A percentile compares a stretch with the other conserved stretches of the same genome.
These are phyloP conservation scores for Cercospora brassicicola DNA, from an alignment of 2,329 filamentous ascomycete species.

Conservation along the genomic window DNA sequence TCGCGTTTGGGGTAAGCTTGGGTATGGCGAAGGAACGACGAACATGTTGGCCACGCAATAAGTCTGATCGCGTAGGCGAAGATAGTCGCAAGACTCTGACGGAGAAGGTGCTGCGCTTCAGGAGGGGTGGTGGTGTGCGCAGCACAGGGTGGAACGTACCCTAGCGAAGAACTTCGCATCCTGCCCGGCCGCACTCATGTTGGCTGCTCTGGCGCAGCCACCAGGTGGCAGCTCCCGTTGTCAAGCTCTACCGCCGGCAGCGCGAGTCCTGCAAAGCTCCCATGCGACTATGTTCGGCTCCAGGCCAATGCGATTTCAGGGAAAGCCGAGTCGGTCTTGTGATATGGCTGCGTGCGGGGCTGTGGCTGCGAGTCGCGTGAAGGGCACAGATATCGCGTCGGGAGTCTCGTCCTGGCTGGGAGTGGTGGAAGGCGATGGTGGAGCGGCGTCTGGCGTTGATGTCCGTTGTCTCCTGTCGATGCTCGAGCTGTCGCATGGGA, in stretches of 20 bases:
- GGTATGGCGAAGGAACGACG: constrained; percentile 9
- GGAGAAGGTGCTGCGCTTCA: background rate
- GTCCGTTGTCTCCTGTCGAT: background rate
- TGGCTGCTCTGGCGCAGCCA: constrained; percentile 27
- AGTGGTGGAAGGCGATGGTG: background rate
- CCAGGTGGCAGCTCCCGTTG: background rate
- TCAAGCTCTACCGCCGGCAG: constrained; percentile 9
- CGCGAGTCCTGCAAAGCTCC: constrained; percentile 7
- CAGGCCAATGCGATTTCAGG: constrained; percentile 17
- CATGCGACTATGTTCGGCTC: constrained; percentile 16
- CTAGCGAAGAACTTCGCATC: constrained; percentile 99
- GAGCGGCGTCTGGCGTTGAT: constrained; percentile 2
- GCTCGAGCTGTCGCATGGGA: constrained; percentile 7
- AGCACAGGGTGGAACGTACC: constrained; percentile 58
- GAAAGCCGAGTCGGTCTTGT: constrained; percentile 9
- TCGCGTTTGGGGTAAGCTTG: constrained; percentile 33
- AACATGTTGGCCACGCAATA: constrained; percentile 8
- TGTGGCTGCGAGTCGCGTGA: background rate
- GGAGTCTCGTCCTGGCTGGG: background rate
- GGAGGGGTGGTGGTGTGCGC: constrained; percentile 5
- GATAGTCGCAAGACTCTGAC: background rate
- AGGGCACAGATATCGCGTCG: background rate
- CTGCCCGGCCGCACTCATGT: constrained; percentile 70
- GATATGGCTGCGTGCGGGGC: constrained; percentile 15
- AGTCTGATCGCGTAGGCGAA: background rate